These are phyloP conservation scores for Tetrahymena malaccensis DNA, from an alignment of 73 alveolate genomes.

Conservation along the genomic window DNA sequence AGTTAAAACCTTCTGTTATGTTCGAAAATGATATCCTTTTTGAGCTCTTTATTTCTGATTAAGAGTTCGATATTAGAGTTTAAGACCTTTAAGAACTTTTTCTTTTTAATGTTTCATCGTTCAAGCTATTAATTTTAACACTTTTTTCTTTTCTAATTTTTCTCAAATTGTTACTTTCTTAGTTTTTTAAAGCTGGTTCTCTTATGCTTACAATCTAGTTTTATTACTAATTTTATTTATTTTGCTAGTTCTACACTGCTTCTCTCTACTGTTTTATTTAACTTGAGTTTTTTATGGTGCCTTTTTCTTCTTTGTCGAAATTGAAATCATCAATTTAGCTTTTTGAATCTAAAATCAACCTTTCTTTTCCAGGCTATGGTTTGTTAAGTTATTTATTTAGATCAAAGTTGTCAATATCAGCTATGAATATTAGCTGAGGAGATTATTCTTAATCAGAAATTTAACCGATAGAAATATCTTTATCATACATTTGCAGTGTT, in stretches of 20 bases:
- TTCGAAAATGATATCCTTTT: background rate
- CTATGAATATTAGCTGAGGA: background rate
- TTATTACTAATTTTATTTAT: background rate
- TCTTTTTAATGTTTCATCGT: background rate
- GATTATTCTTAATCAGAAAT: background rate
- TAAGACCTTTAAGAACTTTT: background rate
- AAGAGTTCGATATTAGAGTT: background rate
- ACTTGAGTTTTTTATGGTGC: background rate
- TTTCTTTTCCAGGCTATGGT: background rate
- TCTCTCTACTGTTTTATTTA: background rate
- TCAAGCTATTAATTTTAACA: background rate
- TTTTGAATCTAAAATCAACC: background rate
- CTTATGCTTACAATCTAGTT: background rate
- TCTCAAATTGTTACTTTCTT: background rate
- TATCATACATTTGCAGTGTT: background rate
- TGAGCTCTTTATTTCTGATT: background rate
- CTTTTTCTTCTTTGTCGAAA: background rate
- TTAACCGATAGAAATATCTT: background rate
- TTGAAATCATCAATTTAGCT: background rate
- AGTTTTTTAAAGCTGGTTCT: background rate
- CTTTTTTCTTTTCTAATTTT: background rate
- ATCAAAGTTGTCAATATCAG: background rate
- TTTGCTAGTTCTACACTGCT: background rate
- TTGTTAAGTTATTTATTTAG: background rate
- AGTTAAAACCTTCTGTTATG: background rate